A percentile compares a stretch with the other conserved stretches of the same genome.
phyloP scores from a whole-genome alignment of 2,329 filamentous ascomycete genomes.

The Xylariaceae sp. region DNA sequence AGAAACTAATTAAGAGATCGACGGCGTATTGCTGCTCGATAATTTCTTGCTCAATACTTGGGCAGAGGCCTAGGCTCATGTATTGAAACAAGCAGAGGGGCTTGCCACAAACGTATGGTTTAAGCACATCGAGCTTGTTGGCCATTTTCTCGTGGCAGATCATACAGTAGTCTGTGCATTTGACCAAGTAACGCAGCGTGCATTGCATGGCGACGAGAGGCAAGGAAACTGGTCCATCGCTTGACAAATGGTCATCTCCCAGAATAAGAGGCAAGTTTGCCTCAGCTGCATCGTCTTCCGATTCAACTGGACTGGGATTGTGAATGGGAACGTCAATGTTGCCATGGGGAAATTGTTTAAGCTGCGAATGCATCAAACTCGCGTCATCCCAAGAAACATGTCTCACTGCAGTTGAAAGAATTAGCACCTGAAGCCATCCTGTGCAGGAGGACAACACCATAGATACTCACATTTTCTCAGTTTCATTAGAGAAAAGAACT shows the following conservation, averaged over 20 bases:
- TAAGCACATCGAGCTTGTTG: conserved; percentile 63
- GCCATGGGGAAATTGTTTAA: not conserved
- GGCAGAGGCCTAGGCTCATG: conserved; percentile 78
- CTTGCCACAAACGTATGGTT: conserved; percentile 73
- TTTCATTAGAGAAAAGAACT: conserved; percentile 59
- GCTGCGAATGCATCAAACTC: conserved; percentile 39
- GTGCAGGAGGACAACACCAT: too few species aligned
- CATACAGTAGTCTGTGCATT: conserved; percentile 82
- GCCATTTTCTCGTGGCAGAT: conserved; percentile 71
- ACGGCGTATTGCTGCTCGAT: conserved; percentile 74
- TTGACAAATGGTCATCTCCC: conserved; percentile 31
- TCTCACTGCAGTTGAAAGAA: not conserved
- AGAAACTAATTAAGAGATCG: conserved; percentile 79
- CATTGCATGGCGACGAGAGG: conserved; percentile 67
- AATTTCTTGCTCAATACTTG: conserved; percentile 81
- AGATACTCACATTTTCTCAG: conserved; percentile 42
- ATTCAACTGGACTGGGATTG: conserved; percentile 3
- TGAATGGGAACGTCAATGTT: not conserved
- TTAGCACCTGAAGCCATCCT: not conserved
- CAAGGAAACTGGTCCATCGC: conserved; percentile 42
- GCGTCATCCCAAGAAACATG: conserved; percentile 38
- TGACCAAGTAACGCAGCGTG: conserved; percentile 68
- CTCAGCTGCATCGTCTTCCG: not conserved
- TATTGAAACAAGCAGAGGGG: conserved; percentile 83
- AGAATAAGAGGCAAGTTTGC: conserved; percentile 26